Conservation (phyloP, 139 green algal genomes). For the Coelastrella sp. region DNA sequence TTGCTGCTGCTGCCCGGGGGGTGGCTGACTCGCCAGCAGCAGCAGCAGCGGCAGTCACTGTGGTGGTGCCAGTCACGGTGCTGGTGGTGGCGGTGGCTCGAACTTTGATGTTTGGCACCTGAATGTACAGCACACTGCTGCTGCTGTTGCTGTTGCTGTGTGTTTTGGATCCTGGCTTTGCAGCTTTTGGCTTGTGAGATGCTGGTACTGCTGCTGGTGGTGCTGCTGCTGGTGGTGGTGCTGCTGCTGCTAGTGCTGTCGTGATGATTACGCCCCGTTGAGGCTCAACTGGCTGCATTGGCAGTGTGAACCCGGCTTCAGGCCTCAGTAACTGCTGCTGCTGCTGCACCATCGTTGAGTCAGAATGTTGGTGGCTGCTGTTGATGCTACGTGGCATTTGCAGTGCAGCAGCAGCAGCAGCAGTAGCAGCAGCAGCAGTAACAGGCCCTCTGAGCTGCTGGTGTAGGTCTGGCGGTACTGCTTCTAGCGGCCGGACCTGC, state of each 20-base stretch:
- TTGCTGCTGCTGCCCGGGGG: not conserved
- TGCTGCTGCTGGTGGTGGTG: not conserved
- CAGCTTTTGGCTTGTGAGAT: not conserved
- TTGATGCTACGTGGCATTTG: too few relatives aligned
- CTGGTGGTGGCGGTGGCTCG: not conserved
- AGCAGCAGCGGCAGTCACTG: too few relatives aligned
- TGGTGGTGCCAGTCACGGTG: not conserved
- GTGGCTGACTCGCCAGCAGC: too few relatives aligned
- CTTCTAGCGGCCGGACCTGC: too few relatives aligned
- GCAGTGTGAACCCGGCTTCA: not conserved
- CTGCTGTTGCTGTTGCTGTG: slow-evolving; percentile 12
- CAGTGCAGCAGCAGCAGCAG: too few relatives aligned
- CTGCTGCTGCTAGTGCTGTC: too few relatives aligned
- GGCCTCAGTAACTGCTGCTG: not conserved
- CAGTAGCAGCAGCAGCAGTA: too few relatives aligned
- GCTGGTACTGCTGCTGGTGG: slow-evolving; percentile 1
- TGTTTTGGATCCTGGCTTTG: not conserved
- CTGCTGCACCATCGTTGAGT: not conserved
- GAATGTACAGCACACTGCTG: slow-evolving; percentile 16
- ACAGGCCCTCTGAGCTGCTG: too few relatives aligned
- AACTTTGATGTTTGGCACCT: slow-evolving; percentile 8
- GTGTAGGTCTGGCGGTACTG: too few relatives aligned
- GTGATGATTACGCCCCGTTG: too few relatives aligned
- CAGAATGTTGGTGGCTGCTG: not conserved
- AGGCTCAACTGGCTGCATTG: too few relatives aligned